These are phyloP conservation scores for Rachicladosporium sp. DNA, from an alignment of 2,329 filamentous ascomycete species.

Conservation along the genomic window DNA sequence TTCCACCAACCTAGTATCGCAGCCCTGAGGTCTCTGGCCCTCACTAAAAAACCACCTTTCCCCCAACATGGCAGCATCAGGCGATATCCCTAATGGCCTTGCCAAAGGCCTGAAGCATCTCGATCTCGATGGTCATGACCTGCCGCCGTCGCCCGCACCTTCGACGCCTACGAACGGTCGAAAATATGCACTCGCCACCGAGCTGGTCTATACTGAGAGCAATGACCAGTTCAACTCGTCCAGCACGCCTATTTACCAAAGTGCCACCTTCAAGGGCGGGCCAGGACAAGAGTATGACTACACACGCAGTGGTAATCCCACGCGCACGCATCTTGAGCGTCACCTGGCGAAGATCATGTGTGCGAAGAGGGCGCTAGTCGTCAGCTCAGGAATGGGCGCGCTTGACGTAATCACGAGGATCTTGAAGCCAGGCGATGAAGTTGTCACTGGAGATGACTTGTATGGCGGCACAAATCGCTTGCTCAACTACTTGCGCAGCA, in stretches of 20 bases:
- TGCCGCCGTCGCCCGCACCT: slow-evolving; percentile 84
- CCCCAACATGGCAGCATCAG: slow-evolving; percentile 13
- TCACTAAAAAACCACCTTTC: slow-evolving; percentile 18
- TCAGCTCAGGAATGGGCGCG: slow-evolving; percentile 94
- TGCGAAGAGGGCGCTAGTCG: slow-evolving; percentile 77
- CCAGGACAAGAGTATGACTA: slow-evolving; percentile 91
- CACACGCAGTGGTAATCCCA: slow-evolving; percentile 93
- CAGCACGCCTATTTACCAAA: slow-evolving; percentile 94
- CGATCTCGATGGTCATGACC: slow-evolving; percentile 70
- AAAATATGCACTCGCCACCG: slow-evolving; percentile 87
- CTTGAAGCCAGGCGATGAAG: slow-evolving; percentile 84
- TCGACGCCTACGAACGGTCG: slow-evolving; percentile 78
- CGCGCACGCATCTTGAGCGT: slow-evolving; percentile 85
- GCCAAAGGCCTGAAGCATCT: slow-evolving; percentile 39
- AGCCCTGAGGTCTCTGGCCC: slow-evolving; percentile 21
- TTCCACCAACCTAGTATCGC: slow-evolving; percentile 14
- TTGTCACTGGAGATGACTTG: slow-evolving; percentile 90
- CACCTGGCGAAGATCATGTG: slow-evolving; percentile 99
- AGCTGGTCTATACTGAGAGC: slow-evolving; percentile 90
- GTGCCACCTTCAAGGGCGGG: slow-evolving; percentile 88
- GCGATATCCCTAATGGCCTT: slow-evolving; percentile 20
- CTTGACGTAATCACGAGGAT: slow-evolving; percentile 91
- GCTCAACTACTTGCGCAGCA: slow-evolving; percentile 78
- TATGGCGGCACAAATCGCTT: slow-evolving; percentile 93
- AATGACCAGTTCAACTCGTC: slow-evolving; percentile 96